Evolutionary conservation across 345 rosid species (phyloP).

Genomic region (Eucalyptus erythrocorys): DNA sequence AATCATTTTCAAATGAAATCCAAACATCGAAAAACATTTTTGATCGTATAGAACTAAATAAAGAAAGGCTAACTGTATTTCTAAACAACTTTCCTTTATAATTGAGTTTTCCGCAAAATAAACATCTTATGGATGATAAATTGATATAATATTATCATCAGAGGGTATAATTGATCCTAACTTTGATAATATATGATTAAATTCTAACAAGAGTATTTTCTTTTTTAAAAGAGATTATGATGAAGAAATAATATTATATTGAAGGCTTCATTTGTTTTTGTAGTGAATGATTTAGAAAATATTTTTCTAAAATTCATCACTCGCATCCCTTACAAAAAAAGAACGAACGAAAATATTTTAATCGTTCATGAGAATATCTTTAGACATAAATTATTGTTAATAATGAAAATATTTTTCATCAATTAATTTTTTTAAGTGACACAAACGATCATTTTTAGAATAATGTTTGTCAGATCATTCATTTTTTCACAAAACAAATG

Average conservation of each 20-base stretch:
- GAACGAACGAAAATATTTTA: rapidly evolving
- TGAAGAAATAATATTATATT: not conserved
- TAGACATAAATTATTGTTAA: not conserved
- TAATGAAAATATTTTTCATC: not conserved
- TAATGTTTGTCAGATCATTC: rapidly evolving
- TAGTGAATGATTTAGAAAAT: not conserved
- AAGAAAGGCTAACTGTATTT: rapidly evolving
- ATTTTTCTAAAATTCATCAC: not conserved
- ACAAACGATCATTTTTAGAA: rapidly evolving
- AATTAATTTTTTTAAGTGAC: not conserved
- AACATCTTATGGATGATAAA: not conserved
- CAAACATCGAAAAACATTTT: too few species aligned
- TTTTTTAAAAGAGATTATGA: not conserved
- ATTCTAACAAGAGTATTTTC: not conserved
- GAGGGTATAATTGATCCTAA: rapidly evolving
- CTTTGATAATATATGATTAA: not conserved
- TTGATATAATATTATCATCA: not conserved
- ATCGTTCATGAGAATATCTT: rapidly evolving
- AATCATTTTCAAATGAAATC: too few species aligned
- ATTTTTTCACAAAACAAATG: rapidly evolving
- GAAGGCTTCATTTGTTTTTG: not conserved
- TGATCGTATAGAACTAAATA: too few species aligned
- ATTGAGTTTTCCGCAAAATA: rapidly evolving
- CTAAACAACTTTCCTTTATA: too few species aligned
- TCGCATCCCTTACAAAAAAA: not conserved